Evolutionary conservation across 306 rosid species (phyloP), one percentile per base, ranked within the genome.

Genomic region (Vicia villosa): DNA sequence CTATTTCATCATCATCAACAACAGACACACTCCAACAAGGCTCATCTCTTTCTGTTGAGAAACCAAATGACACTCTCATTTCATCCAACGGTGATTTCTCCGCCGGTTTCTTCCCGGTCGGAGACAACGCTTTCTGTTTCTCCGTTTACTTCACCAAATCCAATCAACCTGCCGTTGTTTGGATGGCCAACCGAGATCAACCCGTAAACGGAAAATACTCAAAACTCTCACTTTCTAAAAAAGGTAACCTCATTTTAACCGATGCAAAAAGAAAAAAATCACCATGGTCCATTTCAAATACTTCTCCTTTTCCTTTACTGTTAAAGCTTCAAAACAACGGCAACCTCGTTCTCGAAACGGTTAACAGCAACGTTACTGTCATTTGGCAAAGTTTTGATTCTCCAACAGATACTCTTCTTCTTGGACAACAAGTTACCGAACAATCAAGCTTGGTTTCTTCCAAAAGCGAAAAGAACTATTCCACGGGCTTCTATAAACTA

Each of bases 141-240:
- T 75, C 87, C 24, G 21, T 89, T 5, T 81, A 82, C 80, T 77
- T 81, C 77, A 69, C 72, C 0, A 75, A 63, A 6, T 77, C 81
- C 22, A 16, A 78, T 14, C 36, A 56, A 56, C 85, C 61, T 19
- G 77, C 85, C 46, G 36, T 84, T 3, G 76, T 84, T 24, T 89
- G 91, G 96, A 83, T 70, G 80, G 91, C 91, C 0, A 86, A 86
- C 22, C 77, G 91, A 0, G 84, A 84, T 69, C 17, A 46, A 6
- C 91, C 86, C 0, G 87, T 84, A 1, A 84, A 88, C 10, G 88
- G 86, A 1, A 79, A 70, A 81, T 42, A 24, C 51, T 86, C 91
- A 1, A 40, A 37, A 50, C 62, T 89, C 5, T 42, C 77, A 1
- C 80, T 89, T 43, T 58, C 16, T 2, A 77, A 67, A 26, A 38